Conservation (phyloP, 1,284 basidiomycete species). For the Wolfiporia cocos region DNA sequence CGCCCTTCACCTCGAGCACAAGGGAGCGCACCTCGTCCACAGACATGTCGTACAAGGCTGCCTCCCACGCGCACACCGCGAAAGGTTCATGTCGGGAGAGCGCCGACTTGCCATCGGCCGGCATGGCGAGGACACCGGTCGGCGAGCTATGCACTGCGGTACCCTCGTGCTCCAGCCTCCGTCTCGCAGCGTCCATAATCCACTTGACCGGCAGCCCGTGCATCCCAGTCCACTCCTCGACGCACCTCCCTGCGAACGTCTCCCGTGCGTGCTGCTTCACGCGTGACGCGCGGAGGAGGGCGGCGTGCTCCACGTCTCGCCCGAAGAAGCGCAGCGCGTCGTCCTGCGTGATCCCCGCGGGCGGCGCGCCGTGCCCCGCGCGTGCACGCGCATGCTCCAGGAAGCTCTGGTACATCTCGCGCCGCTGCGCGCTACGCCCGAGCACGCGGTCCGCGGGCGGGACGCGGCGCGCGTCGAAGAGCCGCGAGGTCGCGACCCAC, state of each 20-base stretch:
- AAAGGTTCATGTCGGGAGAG: neutral
- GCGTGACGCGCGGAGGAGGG: constrained; percentile 25
- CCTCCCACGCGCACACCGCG: constrained; percentile 19
- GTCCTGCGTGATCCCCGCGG: constrained; percentile 16
- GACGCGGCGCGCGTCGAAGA: constrained; percentile 36
- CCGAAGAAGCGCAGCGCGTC: constrained; percentile 49
- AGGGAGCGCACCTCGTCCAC: constrained; percentile 19
- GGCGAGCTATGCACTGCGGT: neutral
- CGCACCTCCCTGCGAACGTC: constrained; percentile 43
- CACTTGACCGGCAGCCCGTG: constrained; percentile 42
- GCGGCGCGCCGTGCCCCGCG: neutral
- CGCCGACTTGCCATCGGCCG: neutral
- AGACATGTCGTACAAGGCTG: constrained; percentile 19
- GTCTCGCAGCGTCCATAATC: constrained; percentile 43
- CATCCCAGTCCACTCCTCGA: constrained; percentile 49
- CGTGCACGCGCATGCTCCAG: constrained; percentile 36
- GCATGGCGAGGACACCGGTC: neutral
- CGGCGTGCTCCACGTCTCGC: constrained; percentile 44
- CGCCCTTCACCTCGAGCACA: constrained; percentile 21
- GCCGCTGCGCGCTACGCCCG: constrained; percentile 36
- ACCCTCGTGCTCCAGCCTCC: constrained; percentile 19
- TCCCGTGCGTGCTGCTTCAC: constrained; percentile 33
- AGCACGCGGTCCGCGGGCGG: constrained; percentile 19
- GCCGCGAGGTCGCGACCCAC: constrained; percentile 47
- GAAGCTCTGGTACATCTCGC: constrained; percentile 54